Base-by-base conservation (phyloP, 2,329 filamentous ascomycete genomes). In the Colletotrichum camelliae region DNA sequence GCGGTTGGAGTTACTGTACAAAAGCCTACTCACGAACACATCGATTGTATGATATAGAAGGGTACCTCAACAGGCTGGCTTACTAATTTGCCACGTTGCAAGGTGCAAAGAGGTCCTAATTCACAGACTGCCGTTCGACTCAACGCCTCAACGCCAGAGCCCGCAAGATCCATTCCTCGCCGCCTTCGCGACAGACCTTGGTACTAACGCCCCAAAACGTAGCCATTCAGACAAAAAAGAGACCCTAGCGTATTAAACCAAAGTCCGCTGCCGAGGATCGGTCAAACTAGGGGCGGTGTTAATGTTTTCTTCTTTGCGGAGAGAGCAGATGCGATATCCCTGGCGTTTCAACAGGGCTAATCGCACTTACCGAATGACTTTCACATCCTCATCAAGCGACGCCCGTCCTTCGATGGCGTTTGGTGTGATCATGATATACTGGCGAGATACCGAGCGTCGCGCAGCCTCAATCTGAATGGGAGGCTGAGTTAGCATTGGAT, bases 391-490 rank as follows among this genome's bases (percentile, higher is more conserved):
- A 77, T 91, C 90, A 43, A 91, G 82, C 62, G 87, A 86, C 31
- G 88, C 89, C 80, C 90, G 84, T 79, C 89, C 88, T 84, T 92
- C 87, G 81, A 98, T 95, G 62, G 94, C 94, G 80, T 98, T 97
- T 33, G 97, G 97, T 4, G 96, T 98, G 82, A 99, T 99, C 71
- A 99, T 91, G 78, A 99, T 96, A 81, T 97, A 99, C 83, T 99
- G 97, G 77, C 95, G 91, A 31, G 96, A 95, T n/a, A 97, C 93
- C 2, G 95, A 95, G 35, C 94, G 91, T 80, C 97, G 91, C 48
- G 97, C 97, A 21, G 95, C 95, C 75, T 92, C 90, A 79, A 98
- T 96, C 93, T 95, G 79, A 7, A 29, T 21, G 16, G 15, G 21
- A 43, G 62, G 16, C 31, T 29, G n/a, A 52, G 43, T 33, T 13